These are phyloP conservation scores for Calcarisporium arbuscula DNA, from an alignment of 2,329 filamentous ascomycete species.

Conservation along the genomic window DNA sequence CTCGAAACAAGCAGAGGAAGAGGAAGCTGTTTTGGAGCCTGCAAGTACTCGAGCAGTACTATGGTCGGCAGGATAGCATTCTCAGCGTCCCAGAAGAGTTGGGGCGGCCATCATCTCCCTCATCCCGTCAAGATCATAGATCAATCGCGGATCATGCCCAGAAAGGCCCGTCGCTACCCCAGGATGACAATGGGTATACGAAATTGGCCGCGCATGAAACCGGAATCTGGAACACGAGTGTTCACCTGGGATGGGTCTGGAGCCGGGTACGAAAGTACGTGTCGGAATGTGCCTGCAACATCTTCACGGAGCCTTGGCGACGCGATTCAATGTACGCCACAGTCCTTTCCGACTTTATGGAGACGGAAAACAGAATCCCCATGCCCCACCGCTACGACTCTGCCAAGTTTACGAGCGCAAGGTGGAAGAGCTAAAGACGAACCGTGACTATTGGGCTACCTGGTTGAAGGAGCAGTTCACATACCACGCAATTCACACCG, in stretches of 20 bases:
- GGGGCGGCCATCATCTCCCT: constrained; percentile 28
- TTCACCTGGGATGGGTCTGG: constrained; percentile 46
- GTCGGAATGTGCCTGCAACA: constrained; percentile 39
- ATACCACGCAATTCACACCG: constrained; percentile 44
- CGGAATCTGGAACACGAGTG: constrained; percentile 44
- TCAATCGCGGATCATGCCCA: constrained; percentile 18
- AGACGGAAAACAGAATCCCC: constrained; percentile 41
- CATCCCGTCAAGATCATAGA: constrained; percentile 13
- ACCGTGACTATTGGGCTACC: constrained; percentile 43
- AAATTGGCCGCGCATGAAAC: constrained; percentile 31
- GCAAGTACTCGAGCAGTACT: constrained; percentile 42
- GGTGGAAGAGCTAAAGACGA: constrained; percentile 35
- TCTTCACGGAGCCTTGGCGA: constrained; percentile 43
- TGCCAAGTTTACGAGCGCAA: constrained; percentile 46
- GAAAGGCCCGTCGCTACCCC: constrained; percentile 34
- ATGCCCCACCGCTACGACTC: constrained; percentile 47
- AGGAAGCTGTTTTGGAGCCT: constrained; percentile 46
- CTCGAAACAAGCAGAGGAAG: constrained; percentile 34
- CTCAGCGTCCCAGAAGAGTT: constrained; percentile 35
- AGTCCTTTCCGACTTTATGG: constrained; percentile 44
- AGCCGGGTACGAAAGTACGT: constrained; percentile 40
- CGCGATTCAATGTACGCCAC: constrained; percentile 45
- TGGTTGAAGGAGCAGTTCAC: constrained; percentile 49
- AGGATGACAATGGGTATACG: constrained; percentile 37
- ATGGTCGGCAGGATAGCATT: constrained; percentile 39